Conservation (phyloP, 1,284 basidiomycete species). For the Inonotus obliquus region DNA sequence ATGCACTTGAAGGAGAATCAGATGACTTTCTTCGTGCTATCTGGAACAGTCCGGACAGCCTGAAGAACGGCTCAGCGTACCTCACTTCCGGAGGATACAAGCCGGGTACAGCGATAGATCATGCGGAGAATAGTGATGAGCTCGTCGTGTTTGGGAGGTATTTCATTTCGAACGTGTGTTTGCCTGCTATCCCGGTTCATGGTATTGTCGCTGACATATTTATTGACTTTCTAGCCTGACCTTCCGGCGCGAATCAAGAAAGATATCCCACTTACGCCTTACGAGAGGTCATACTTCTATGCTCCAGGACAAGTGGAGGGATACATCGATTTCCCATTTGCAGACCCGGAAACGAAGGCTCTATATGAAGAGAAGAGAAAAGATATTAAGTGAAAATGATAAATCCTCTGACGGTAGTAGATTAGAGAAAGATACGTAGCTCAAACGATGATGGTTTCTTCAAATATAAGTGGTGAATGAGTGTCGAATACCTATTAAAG, state of each 20-base stretch:
- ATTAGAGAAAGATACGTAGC: too few species aligned
- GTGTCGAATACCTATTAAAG: too few species aligned
- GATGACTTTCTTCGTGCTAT: constrained; percentile 32
- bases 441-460: too few species aligned
- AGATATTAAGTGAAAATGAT: not conserved
- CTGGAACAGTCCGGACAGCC: constrained; percentile 22
- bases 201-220: not conserved
- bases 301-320: constrained; percentile 5
- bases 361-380: not conserved
- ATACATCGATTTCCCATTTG: constrained; percentile 17
- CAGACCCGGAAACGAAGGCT: constrained; percentile 11
- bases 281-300: constrained; percentile 19
- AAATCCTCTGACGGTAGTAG: not conserved
- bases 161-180: constrained; percentile 45
- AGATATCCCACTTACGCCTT: constrained; percentile 17
- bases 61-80: constrained; percentile 29
- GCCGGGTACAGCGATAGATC: constrained; percentile 27
- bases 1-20: constrained; percentile 21
- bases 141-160: constrained; percentile 43
- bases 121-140: constrained; percentile 32
- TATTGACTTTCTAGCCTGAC: constrained; percentile 33
- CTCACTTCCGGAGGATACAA: constrained; percentile 33
- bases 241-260: constrained; percentile 18
- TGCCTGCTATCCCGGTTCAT: too few species aligned
- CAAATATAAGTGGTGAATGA: too few species aligned